These are phyloP conservation scores for Eucalyptus marginata DNA, from an alignment of 345 rosid species.

Conservation along the genomic window DNA sequence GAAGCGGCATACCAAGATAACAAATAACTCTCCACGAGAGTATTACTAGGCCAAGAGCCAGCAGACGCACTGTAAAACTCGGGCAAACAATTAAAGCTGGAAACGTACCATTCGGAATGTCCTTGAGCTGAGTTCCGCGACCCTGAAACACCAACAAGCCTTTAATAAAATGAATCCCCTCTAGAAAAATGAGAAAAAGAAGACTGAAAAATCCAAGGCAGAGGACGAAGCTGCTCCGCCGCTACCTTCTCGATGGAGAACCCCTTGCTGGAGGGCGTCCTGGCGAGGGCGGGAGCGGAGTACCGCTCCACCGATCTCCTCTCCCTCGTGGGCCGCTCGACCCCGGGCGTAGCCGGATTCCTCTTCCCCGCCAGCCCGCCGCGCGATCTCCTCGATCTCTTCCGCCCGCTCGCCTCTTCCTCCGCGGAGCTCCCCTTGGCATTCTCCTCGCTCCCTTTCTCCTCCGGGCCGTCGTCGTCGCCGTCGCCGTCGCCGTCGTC, in stretches of 20 bases:
- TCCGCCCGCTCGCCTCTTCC: not conserved
- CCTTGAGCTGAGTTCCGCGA: conserved; percentile 73
- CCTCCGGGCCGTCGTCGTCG: not conserved
- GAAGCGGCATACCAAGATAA: not conserved
- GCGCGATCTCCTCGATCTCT: not conserved
- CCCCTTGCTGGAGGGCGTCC: conserved; percentile 40
- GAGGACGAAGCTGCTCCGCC: not conserved
- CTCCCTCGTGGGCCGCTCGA: conserved; percentile 82
- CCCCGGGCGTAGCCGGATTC: conserved; percentile 22
- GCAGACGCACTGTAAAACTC: not conserved
- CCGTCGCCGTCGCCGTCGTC: not conserved
- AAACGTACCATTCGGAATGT: conserved; percentile 79
- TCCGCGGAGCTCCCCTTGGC: not conserved
- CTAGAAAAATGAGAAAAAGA: not conserved
- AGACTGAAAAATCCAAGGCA: not conserved
- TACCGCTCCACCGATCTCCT: conserved; percentile 84
- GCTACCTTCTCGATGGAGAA: conserved; percentile 66
- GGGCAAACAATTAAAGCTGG: not conserved
- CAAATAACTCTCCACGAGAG: not conserved
- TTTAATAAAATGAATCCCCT: not conserved
- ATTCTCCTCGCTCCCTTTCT: not conserved
- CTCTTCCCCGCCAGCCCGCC: not conserved
- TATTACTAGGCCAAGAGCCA: not conserved
- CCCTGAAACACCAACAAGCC: conserved; percentile 41
- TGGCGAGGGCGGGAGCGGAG: conserved; percentile 45